Evolutionary conservation across 148 eudicot genomes (phyloP), one percentile per base, ranked within the genome.

Genomic region (Vaccinium myrtillus): DNA sequence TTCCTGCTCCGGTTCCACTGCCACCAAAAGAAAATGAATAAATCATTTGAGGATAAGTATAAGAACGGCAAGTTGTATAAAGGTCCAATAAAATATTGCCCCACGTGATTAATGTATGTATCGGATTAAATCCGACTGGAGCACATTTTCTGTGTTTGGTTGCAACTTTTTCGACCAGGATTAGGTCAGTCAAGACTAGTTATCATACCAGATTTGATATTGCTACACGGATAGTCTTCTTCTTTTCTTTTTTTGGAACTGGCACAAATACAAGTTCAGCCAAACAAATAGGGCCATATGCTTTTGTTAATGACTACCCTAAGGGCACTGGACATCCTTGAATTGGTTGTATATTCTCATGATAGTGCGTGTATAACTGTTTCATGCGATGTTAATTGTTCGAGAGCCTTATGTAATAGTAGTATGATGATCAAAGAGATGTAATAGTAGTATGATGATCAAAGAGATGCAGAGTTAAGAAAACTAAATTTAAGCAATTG

Each of bases 1-100:
- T 89, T 83, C 91, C 95, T 70, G 98, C 92, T 51, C 95, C 98
- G 73, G 97, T 96, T 87, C 95, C 99, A 90, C 99, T 96, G 94
- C 53, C 70, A 21, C 77, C 65, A 82, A 81, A 78, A 67, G 3
- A 69, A 54, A 6, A 58, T 19, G 54, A 59, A 30, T 18, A 73
- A 14, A 21, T 74, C 54, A 48, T 3, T 19, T 69, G 5, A n/a
- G 27, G 2, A 19, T 14, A 46, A 75, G 19, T 43, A 3, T 19
- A 19, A 75, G 51, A 9, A 19, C 50, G 2, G 23, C 46, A 8
- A 46, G 46, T 13, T 9, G 21, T 36, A 75, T 19, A 12, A 13
- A 75, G 21, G 54, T 74, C 21, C n/a, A 19, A 75, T 75, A 18
- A 46, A 8, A 70, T 5, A 27, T 8, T 8, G 71, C 30, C 71